Percentiles rank a stretch among this genome's conserved stretches.
phyloP scores from a whole-genome alignment of 768 basidiomycete genomes.

The Tulasnella sp. region DNA sequence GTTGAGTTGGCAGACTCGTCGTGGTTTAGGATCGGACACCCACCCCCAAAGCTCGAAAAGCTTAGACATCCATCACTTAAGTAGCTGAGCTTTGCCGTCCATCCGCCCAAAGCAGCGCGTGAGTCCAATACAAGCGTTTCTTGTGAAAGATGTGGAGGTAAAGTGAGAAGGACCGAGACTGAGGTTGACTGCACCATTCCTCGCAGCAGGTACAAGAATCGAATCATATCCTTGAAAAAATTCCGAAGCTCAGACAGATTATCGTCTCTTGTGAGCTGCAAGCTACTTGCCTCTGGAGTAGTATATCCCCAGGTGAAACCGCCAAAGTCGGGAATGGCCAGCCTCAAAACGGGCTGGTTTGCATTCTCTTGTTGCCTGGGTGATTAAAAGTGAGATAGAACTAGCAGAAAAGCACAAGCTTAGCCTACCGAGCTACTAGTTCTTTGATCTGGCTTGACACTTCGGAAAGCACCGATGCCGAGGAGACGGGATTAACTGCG shows the following conservation, averaged over 20 bases:
- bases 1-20: conserved; percentile 10
- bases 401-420: neutral
- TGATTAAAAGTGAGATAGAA: neutral
- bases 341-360: neutral
- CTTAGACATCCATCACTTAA: conserved; percentile 62
- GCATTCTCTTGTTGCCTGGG: neutral
- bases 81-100: conserved; percentile 74
- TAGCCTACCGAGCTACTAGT: neutral
- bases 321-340: conserved; percentile 13
- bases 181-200: conserved; percentile 44
- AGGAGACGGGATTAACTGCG: neutral
- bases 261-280: neutral
- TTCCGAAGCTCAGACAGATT: neutral
- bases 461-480: neutral
- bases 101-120: conserved; percentile 35
- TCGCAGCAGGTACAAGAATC: conserved; percentile 62
- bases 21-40: conserved; percentile 20
- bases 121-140: conserved; percentile 10
- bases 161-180: conserved; percentile 49
- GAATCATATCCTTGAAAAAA: conserved; percentile 48
- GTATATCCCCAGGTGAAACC: conserved; percentile 58
- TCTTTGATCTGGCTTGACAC: neutral
- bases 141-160: conserved; percentile 49
- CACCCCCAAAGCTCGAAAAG: conserved; percentile 70
- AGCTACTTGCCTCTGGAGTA: conserved; percentile 36